Evolutionary conservation across 805 yeast species (phyloP).

Genomic region (Sporopachydermia quercuum): DNA sequence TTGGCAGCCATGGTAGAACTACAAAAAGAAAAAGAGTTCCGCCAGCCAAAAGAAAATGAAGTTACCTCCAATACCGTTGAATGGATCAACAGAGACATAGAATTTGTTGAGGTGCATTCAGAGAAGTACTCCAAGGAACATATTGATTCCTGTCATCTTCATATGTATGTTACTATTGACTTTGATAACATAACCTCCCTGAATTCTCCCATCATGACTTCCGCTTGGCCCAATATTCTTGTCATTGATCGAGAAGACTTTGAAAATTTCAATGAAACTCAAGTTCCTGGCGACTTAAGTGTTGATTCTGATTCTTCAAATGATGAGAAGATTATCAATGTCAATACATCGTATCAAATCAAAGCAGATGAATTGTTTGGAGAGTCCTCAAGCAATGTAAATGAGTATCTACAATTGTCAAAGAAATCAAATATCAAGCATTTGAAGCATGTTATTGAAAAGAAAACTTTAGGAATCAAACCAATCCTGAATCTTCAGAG

Average conservation of each 20-base stretch:
- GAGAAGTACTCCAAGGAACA: conserved; percentile 15
- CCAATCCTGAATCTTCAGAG: conserved; percentile 5
- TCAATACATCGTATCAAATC: conserved; percentile 11
- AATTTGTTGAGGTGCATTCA: conserved; percentile 17
- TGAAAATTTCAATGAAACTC: not conserved
- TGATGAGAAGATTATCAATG: conserved; percentile 6
- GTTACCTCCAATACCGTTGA: conserved; percentile 12
- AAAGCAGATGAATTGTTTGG: conserved; percentile 13
- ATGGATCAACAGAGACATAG: conserved; percentile 11
- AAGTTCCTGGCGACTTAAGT: conserved; percentile 2
- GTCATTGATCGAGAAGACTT: conserved; percentile 9
- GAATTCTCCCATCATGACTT: conserved; percentile 5
- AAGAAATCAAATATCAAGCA: conserved; percentile 12
- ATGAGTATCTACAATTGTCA: conserved; percentile 11
- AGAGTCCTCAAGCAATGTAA: conserved; percentile 14
- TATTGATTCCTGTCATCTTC: conserved; percentile 14
- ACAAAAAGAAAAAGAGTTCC: not conserved
- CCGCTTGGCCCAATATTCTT: conserved; percentile 11
- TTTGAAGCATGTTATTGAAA: conserved; percentile 9
- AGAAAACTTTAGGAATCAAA: conserved; percentile 7
- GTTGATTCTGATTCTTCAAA: conserved; percentile 3
- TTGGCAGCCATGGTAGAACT: not conserved
- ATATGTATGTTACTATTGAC: conserved; percentile 11
- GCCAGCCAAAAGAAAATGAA: not conserved
- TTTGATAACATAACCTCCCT: conserved; percentile 9